Evolutionary conservation across 352 stramenopile genomes (phyloP), one percentile per base, ranked within the genome.

Genomic region (Phytophthora capsici): DNA sequence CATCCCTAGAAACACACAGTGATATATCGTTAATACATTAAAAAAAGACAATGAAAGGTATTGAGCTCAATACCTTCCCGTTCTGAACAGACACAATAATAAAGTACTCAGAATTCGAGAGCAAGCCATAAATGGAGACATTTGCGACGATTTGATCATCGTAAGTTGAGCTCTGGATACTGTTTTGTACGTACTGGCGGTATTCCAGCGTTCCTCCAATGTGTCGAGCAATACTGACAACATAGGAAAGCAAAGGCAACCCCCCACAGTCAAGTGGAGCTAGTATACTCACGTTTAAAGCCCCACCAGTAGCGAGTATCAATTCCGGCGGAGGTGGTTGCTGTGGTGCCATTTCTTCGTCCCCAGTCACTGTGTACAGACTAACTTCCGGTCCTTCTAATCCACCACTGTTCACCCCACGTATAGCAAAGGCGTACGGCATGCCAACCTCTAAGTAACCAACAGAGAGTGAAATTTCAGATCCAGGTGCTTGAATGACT

Each of bases 211-310:
- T 19, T 16, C 52, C 52, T 20, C 58, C 71, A 1, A 53, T 75
- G 4, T 60, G 41, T 13, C 63, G 78, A 9, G 60, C 71, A 37
- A 82, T 72, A 30, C 68, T 69, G 13, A 89, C 32, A 1, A 16
- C 53, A 48, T 75, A 86, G 0, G 17, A 28, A 8, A 26, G 63
- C 9, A 86, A 51, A 2, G 53, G 16, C 0, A 46, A 54, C 2
- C 81, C 81, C 20, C 81, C 81, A 32, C 73, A 73, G 20, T 90
- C 66, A 3, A 72, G 4, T 17, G 81, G 75, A 16, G 69, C 67
- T 12, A 73, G 4, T 4, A 90, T 34, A 7, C 57, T 47, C 8
- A 90, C 41, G 45, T 77, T 48, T 13, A 88, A 38, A 6, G 79
- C 63, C 14, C 81, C 81, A 32, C 81, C 81, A 5, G 77, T 88